phyloP scores from a whole-genome alignment of 768 basidiomycete genomes.

The Tricholoma terreum region DNA sequence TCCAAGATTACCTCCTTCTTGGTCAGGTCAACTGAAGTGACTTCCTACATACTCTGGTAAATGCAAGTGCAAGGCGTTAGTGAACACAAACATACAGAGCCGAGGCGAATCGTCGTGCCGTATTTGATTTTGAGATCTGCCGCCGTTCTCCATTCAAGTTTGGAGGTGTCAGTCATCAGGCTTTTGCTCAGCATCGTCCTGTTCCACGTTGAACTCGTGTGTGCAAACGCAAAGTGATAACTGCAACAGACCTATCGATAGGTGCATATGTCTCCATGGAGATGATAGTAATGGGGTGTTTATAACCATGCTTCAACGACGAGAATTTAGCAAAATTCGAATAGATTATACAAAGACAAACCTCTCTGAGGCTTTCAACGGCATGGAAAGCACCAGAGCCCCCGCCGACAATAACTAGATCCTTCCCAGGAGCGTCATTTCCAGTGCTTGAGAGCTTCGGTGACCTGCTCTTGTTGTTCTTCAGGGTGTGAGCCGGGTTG shows the following conservation, averaged over 20 bases:
- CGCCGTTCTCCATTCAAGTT: conserved; percentile 69
- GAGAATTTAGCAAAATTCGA: not conserved
- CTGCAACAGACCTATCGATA: conserved; percentile 60
- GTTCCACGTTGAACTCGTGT: conserved; percentile 3
- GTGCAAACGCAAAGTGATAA: conserved; percentile 2
- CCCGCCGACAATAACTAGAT: conserved; percentile 84
- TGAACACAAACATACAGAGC: conserved; percentile 39
- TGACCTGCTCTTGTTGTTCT: conserved; percentile 63
- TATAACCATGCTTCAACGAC: conserved; percentile 62
- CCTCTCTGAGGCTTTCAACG: conserved; percentile 81
- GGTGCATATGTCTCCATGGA: conserved; percentile 79
- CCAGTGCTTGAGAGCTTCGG: conserved; percentile 52
- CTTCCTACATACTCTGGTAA: conserved; percentile 43
- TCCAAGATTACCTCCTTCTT: conserved; percentile 63
- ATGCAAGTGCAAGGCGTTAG: not conserved
- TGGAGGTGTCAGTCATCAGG: conserved; percentile 72
- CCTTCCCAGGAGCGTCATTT: conserved; percentile 48
- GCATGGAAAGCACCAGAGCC: conserved; percentile 77
- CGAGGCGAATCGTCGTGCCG: conserved; percentile 61
- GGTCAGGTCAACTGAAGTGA: conserved; percentile 63
- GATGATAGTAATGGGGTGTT: conserved; percentile 72
- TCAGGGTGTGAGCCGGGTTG: conserved; percentile 53
- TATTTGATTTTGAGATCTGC: conserved; percentile 78
- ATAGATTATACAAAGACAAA: conserved; percentile 21
- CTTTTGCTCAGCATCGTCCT: conserved; percentile 91